Conservation (phyloP, 192 early-diverging fungal species). For the Dispira parvispora region DNA sequence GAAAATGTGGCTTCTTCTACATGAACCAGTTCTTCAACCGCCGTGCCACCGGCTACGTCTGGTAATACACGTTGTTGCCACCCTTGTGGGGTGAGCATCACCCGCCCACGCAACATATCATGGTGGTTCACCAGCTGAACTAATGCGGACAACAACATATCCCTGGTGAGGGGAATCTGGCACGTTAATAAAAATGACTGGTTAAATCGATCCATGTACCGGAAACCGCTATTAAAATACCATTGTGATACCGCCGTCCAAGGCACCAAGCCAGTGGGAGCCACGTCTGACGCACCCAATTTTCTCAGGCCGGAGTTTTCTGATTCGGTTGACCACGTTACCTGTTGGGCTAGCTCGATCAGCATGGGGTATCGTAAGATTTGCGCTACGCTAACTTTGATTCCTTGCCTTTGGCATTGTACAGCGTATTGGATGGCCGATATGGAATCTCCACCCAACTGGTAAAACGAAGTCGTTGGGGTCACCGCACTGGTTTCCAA, state of each 20-base stretch:
- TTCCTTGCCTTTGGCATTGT: background rate
- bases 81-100: background rate
- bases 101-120: background rate
- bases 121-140: background rate
- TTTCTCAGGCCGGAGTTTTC: too few relatives aligned
- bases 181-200: constrained; percentile 1
- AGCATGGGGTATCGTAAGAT: background rate
- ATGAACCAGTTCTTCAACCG: background rate
- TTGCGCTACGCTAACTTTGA: background rate
- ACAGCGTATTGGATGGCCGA: constrained; percentile 1
- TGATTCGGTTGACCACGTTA: too few relatives aligned
- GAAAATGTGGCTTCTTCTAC: background rate
- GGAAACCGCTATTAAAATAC: background rate
- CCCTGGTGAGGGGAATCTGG: background rate
- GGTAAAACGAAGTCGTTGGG: background rate
- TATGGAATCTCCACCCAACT: constrained; percentile 5
- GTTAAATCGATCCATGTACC: constrained; percentile 2
- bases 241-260: background rate
- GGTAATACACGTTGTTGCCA: background rate
- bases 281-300: background rate
- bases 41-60: background rate
- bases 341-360: background rate
- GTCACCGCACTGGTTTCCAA: background rate
- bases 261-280: background rate
- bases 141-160: background rate